Conservation (phyloP, 2,329 filamentous ascomycete species). For the Paracoccidioides brasiliensis region DNA sequence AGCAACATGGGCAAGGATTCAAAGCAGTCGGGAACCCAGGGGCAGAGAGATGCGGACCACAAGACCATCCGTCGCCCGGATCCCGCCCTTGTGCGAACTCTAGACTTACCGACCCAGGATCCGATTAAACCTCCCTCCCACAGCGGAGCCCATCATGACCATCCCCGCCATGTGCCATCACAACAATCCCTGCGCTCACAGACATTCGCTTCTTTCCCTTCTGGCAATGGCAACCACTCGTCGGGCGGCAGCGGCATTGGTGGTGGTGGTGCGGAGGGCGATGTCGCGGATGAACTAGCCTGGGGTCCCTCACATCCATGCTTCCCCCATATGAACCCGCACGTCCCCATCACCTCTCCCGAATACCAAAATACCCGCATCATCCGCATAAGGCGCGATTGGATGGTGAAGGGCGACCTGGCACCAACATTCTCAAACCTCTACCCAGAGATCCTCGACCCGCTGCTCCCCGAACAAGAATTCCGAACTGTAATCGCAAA, state of each 20-base stretch:
- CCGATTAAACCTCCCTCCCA: background rate
- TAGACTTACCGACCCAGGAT: conserved; percentile 3
- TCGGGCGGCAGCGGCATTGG: conserved; percentile 11
- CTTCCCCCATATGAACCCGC: conserved; percentile 83
- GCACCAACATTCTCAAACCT: conserved; percentile 89
- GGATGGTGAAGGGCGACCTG: conserved; percentile 77
- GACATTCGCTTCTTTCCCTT: conserved; percentile 28
- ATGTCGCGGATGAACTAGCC: conserved; percentile 54
- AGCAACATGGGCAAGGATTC: conserved; percentile 15
- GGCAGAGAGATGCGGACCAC: conserved; percentile 11
- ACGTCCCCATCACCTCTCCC: conserved; percentile 64
- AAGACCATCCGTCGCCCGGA: conserved; percentile 19
- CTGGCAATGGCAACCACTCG: conserved; percentile 22
- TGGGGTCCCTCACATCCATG: conserved; percentile 94
- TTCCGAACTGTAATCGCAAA: conserved; percentile 72
- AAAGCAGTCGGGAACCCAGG: conserved; percentile 14
- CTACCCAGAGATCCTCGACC: conserved; percentile 90
- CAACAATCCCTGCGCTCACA: conserved; percentile 29
- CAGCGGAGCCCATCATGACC: conserved; percentile 12
- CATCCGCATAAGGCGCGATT: conserved; percentile 83
- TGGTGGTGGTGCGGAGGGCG: conserved; percentile 24
- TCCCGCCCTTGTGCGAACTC: conserved; percentile 17
- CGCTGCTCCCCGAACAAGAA: conserved; percentile 69
- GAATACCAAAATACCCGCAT: conserved; percentile 71
- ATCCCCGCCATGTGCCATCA: conserved; percentile 28